Conservation (phyloP, 768 basidiomycete genomes). For the Mycena epipterygia region DNA sequence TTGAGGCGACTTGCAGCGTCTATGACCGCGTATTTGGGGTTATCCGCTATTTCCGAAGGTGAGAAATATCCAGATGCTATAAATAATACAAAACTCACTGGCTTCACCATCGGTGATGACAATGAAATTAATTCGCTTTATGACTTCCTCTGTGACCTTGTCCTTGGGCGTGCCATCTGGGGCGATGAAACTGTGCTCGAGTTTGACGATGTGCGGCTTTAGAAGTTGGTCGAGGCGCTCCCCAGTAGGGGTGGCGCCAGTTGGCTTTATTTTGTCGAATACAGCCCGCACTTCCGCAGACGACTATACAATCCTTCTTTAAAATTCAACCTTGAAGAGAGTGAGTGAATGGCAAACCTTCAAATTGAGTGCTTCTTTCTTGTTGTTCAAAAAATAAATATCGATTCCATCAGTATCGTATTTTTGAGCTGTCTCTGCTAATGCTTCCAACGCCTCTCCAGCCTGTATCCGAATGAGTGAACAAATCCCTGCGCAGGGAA, state of each 20-base stretch:
- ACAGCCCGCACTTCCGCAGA: constrained; percentile 51
- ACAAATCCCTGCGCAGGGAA: background rate
- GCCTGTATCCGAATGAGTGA: constrained; percentile 49
- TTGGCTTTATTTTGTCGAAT: constrained; percentile 59
- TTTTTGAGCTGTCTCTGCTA: constrained; percentile 60
- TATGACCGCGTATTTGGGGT: constrained; percentile 62
- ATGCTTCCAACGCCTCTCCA: constrained; percentile 56
- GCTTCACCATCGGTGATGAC: constrained; percentile 75
- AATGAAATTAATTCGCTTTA: constrained; percentile 72
- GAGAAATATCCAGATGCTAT: background rate
- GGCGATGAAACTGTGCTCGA: constrained; percentile 45
- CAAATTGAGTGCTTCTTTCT: constrained; percentile 48
- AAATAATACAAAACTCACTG: constrained; percentile 54
- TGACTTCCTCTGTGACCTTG: constrained; percentile 40
- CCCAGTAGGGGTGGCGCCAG: constrained; percentile 61
- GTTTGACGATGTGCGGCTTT: constrained; percentile 40
- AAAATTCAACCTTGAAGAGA: background rate
- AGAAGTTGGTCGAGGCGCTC: constrained; percentile 49
- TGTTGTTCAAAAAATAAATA: constrained; percentile 69
- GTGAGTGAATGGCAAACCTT: constrained; percentile 46
- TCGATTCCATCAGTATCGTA: constrained; percentile 75
- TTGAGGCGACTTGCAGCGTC: constrained; percentile 65
- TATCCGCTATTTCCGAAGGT: constrained; percentile 57
- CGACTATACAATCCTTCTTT: constrained; percentile 45
- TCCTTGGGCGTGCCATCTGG: constrained; percentile 32